Percentiles rank a stretch among this genome's conserved stretches.
Conservation (phyloP, 306 rosid genomes). For the Erythrophleum fordii region DNA sequence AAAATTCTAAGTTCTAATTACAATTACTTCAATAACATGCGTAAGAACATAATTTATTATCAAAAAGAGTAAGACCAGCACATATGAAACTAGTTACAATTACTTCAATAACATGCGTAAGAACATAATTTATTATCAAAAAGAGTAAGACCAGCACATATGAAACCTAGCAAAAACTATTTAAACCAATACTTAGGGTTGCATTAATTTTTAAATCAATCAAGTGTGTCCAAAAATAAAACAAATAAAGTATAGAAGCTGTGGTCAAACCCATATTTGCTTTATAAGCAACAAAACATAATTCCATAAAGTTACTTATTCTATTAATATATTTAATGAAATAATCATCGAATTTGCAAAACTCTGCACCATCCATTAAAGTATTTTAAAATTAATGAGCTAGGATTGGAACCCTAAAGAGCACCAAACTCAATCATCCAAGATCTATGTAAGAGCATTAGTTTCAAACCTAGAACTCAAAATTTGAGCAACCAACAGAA, state of each 20-base stretch:
- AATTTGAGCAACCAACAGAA: slow-evolving; percentile 30
- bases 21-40: background rate
- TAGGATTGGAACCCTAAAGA: background rate
- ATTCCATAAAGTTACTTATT: background rate
- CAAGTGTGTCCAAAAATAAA: too few relatives aligned
- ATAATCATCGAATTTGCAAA: background rate
- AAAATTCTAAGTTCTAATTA: background rate
- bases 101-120: background rate
- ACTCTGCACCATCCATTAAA: background rate
- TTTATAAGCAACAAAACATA: background rate
- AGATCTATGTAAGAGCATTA: background rate
- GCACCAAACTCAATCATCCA: slow-evolving; percentile 34
- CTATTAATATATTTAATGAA: background rate
- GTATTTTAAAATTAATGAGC: slow-evolving; percentile 10
- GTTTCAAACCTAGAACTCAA: background rate
- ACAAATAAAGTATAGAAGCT: background rate
- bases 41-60: background rate
- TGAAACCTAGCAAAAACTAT: background rate
- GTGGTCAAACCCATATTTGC: background rate
- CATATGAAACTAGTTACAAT: background rate
- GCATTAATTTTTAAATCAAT: too few relatives aligned
- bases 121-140: too few relatives aligned
- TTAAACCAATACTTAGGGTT: background rate
- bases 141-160: too few relatives aligned
- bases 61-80: too few relatives aligned